Evolutionary conservation across 495 filamentous ascomycete genomes (phyloP), one percentile per base, ranked within the genome.

Genomic region (Clohesyomyces aquaticus): DNA sequence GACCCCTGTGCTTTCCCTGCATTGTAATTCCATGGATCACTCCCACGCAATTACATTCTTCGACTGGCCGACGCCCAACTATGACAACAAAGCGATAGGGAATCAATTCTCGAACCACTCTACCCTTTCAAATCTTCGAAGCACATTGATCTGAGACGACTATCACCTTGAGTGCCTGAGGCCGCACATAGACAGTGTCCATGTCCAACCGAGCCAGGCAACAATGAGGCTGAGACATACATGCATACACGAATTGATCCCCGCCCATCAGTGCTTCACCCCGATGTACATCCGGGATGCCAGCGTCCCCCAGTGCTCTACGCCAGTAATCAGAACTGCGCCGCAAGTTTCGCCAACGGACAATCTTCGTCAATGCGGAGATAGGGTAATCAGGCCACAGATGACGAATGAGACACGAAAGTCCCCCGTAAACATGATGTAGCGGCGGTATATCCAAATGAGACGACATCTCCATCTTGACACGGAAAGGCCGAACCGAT

Each of bases 171-270:
- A 18, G 18, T 55, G 14, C 29, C 29, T 32, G 52, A 55, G 21
- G 35, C 52, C 29, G 11, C 18, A 2, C 11, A 28, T 22, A 8
- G 16, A 25, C n/a, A 4, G 29, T 32, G 12, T 43, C 18, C 10
- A 11, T 26, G 19, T 18, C 48, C 22, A 14, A 22, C 23, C 48
- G 42, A 32, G 28, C 1, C 27, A 55, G 16, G 29, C 27, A 29
- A 27, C 25, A 60, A 26, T 61, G 58, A 52, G 58, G 58, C 58
- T 61, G 58, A 61, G 58, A 61, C 58, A 61, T 52, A 32, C 58
- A 61, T 54, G 50, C 52, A 55, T 41, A 61, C 28, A 61, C 58
- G 58, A 61, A 27, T 18, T n/a, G n/a, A n/a, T n/a, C n/a, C n/a
- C 6, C 16, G n/a, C 18, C 4, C 49, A 18, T 52, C 26, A 16